A percentile compares a stretch with the other conserved stretches of the same genome.
These are phyloP conservation scores for Cadophora sp. DNA, from an alignment of 2,329 filamentous ascomycete species.

Conservation along the genomic window DNA sequence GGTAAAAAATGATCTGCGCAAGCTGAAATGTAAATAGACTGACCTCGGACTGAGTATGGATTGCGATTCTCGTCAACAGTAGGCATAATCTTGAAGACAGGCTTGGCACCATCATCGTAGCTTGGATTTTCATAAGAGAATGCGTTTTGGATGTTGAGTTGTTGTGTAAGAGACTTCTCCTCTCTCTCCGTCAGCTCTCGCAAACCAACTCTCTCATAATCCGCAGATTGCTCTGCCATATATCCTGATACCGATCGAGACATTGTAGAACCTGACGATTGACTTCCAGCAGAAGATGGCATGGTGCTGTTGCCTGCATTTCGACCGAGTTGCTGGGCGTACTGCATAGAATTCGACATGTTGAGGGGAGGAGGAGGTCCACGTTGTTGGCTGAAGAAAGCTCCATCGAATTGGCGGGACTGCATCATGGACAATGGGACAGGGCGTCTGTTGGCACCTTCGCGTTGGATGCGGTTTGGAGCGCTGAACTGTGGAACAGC, in stretches of 20 bases:
- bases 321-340: conserved; percentile 41
- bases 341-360: conserved; percentile 42
- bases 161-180: conserved; percentile 1
- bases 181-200: conserved; percentile 1
- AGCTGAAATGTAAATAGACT: not conserved
- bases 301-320: conserved; percentile 21
- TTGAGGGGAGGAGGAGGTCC: conserved; percentile 39
- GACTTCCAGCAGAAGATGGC: conserved; percentile 16
- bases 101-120: not conserved
- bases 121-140: not conserved
- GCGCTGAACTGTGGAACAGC: conserved; percentile 42
- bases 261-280: conserved; percentile 8
- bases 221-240: not conserved
- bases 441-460: conserved; percentile 43
- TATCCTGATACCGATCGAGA: conserved; percentile 7
- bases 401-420: conserved; percentile 34
- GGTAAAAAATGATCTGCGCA: no score
- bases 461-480: conserved; percentile 46
- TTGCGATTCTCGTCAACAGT: conserved; percentile 17
- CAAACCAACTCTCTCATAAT: not conserved
- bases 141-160: conserved; percentile 4
- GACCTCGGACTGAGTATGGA: not conserved
- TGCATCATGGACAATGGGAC: conserved; percentile 36
- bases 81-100: not conserved
- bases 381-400: conserved; percentile 28